Base-by-base conservation (phyloP, 805 yeast species). In the Lipomyces anomalus region DNA sequence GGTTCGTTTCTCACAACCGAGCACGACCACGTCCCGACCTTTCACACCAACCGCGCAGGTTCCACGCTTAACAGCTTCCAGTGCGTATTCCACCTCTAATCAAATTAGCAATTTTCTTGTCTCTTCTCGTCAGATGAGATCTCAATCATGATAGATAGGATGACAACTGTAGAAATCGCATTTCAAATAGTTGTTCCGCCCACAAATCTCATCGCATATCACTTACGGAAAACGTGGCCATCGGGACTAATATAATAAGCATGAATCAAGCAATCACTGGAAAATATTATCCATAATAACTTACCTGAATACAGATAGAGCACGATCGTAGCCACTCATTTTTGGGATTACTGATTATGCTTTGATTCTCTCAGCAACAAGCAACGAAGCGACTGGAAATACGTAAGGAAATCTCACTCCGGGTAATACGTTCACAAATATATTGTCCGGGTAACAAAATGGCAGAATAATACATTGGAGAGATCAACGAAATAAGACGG, bases 281-380 rank as follows among this genome's bases (percentile, higher is more conserved):
- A 4, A 28, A 26, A 22, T 6, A 17, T 36, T 20, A 35, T 20
- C 29, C 13, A 11, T 16, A 37, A 20, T 26, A 33, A 79, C 89
- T 58, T 78, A 83, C 82, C 95, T 87, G 72, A 90, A 90, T 67
- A 90, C 94, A 52, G 97, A 89, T 60, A 90, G 77, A 46, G 98
- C 98, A 76, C 97, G 80, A 69, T 90, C 98, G 95, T 90, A 90
- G 53, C 98, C 97, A 75, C 96, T 86, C 98, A 90, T 90, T 38
- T 16, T 60, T 33, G 20, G n/a, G n/a, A n/a, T n/a, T n/a, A n/a
- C n/a, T n/a, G n/a, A n/a, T n/a, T n/a, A n/a, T n/a, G n/a, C n/a
- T n/a, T n/a, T n/a, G n/a, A n/a, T n/a, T n/a, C n/a, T n/a, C n/a
- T n/a, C n/a, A n/a, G n/a, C n/a, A n/a, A n/a, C n/a, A n/a, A n/a